These are phyloP conservation scores for Aquanectria penicillioides DNA, from an alignment of 2,329 filamentous ascomycete genomes.

Conservation along the genomic window DNA sequence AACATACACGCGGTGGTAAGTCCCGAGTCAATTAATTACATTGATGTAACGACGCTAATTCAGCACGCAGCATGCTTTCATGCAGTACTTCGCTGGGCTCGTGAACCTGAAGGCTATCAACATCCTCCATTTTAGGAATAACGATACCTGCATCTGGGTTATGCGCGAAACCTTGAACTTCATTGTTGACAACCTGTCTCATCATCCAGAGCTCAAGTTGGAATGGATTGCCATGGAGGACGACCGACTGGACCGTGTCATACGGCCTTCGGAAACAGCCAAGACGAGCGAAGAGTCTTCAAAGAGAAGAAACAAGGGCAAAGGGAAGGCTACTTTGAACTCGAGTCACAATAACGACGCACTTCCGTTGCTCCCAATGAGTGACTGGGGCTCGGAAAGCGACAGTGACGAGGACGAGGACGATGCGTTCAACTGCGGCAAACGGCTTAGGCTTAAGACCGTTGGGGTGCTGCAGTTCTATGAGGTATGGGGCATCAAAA, in stretches of 20 bases:
- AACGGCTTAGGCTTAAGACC: conserved; percentile 48
- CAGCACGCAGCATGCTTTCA: conserved; percentile 61
- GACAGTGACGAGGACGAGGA: conserved; percentile 48
- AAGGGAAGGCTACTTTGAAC: conserved; percentile 42
- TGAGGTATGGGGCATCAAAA: conserved; percentile 59
- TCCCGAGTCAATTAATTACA: conserved; percentile 15
- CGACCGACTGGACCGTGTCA: conserved; percentile 59
- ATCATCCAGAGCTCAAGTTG: conserved; percentile 64
- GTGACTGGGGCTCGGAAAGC: conserved; percentile 45
- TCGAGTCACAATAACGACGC: conserved; percentile 26
- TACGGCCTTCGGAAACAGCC: conserved; percentile 50
- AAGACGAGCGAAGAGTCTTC: conserved; percentile 42
- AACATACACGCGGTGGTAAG: conserved; percentile 65
- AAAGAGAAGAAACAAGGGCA: conserved; percentile 48
- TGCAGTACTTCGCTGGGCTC: conserved; percentile 62
- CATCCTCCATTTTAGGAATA: conserved; percentile 63
- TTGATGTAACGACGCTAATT: conserved; percentile 22
- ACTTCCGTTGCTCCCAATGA: conserved; percentile 43
- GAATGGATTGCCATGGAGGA: conserved; percentile 68
- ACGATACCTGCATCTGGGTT: conserved; percentile 66
- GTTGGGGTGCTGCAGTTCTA: conserved; percentile 51
- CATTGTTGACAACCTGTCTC: conserved; percentile 66
- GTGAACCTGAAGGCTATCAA: conserved; percentile 64
- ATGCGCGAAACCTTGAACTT: conserved; percentile 68
- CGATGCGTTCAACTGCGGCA: conserved; percentile 43